A percentile compares a stretch with the other conserved stretches of the same genome.
Evolutionary conservation across 495 filamentous ascomycete genomes (phyloP).

Genomic region (Aspergillus diversus): DNA sequence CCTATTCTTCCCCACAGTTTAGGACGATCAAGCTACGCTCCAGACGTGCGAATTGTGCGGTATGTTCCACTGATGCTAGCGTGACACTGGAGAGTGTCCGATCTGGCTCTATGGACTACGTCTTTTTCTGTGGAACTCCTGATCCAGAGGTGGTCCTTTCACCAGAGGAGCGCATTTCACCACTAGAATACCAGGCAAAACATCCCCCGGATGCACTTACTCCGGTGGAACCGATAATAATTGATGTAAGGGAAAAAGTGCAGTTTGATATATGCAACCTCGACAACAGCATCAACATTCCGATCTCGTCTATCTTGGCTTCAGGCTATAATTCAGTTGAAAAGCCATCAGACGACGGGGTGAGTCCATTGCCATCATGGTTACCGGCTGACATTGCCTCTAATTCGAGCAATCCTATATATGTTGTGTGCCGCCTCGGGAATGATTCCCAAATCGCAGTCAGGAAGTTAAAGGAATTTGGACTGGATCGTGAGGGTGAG

Average conservation of each 20-base stretch:
- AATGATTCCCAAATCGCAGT: slow-evolving; percentile 88
- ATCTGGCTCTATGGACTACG: slow-evolving; percentile 72
- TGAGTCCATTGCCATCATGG: slow-evolving; percentile 42
- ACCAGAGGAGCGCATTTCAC: slow-evolving; percentile 65
- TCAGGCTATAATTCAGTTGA: slow-evolving; percentile 16
- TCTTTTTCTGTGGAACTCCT: slow-evolving; percentile 72
- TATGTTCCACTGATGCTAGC: slow-evolving; percentile 66
- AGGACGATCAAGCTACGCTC: slow-evolving; percentile 71
- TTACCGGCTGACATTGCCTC: slow-evolving; percentile 39
- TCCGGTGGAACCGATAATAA: slow-evolving; percentile 50
- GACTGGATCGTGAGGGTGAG: slow-evolving; percentile 57
- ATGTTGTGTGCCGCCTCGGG: slow-evolving; percentile 82
- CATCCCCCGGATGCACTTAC: slow-evolving; percentile 17
- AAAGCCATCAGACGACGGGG: slow-evolving; percentile 19
- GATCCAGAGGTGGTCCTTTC: slow-evolving; percentile 54
- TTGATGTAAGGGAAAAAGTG: slow-evolving; percentile 83
- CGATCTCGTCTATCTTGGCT: slow-evolving; percentile 48
- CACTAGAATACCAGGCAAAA: slow-evolving; percentile 50
- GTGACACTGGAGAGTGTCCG: slow-evolving; percentile 65
- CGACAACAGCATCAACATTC: slow-evolving; percentile 74
- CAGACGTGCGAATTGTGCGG: slow-evolving; percentile 68
- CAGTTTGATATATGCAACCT: slow-evolving; percentile 84
- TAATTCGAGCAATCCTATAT: slow-evolving; percentile 52
- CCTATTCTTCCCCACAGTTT: slow-evolving; percentile 68
- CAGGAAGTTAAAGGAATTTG: slow-evolving; percentile 67